Percentiles rank a stretch among this genome's conserved stretches.
Evolutionary conservation across 2,329 filamentous ascomycete genomes (phyloP).

Genomic region (Trichoderma koningii): DNA sequence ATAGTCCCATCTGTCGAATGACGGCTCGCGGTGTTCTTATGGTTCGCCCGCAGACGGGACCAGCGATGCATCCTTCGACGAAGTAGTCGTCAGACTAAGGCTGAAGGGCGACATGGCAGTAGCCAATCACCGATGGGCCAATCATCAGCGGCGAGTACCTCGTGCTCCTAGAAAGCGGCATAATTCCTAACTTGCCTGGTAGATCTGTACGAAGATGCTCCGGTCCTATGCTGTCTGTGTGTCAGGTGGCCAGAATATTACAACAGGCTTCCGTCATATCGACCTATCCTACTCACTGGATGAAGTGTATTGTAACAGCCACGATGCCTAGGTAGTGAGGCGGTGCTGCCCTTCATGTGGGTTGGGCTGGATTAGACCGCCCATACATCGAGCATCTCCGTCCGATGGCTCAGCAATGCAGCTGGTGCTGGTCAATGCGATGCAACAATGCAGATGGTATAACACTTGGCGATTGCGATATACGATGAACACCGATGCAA

Average conservation of each 20-base stretch:
- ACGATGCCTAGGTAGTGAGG: not conserved
- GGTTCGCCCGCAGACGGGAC: not conserved
- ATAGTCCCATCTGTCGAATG: not conserved
- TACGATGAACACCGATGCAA: not conserved
- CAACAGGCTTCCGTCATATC: not conserved
- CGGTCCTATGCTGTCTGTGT: not conserved
- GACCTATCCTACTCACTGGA: not conserved
- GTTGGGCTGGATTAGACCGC: not conserved
- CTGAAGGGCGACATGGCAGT: not conserved
- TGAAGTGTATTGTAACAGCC: not conserved
- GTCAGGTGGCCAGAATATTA: slow-evolving; percentile 10
- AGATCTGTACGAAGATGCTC: not conserved
- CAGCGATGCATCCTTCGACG: not conserved
- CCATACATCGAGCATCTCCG: not conserved
- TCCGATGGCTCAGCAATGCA: not conserved
- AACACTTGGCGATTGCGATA: not conserved
- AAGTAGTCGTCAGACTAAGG: not conserved
- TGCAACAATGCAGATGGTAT: too few species aligned
- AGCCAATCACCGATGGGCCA: not conserved
- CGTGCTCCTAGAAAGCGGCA: not conserved
- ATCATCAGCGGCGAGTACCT: not conserved
- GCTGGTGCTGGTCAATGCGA: not conserved
- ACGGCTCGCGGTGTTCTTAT: not conserved
- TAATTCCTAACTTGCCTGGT: too few species aligned
- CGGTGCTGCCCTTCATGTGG: slow-evolving; percentile 3